Evolutionary conservation across 495 filamentous ascomycete genomes (phyloP), one percentile per base, ranked within the genome.

Genomic region (Xylaria cubensis): DNA sequence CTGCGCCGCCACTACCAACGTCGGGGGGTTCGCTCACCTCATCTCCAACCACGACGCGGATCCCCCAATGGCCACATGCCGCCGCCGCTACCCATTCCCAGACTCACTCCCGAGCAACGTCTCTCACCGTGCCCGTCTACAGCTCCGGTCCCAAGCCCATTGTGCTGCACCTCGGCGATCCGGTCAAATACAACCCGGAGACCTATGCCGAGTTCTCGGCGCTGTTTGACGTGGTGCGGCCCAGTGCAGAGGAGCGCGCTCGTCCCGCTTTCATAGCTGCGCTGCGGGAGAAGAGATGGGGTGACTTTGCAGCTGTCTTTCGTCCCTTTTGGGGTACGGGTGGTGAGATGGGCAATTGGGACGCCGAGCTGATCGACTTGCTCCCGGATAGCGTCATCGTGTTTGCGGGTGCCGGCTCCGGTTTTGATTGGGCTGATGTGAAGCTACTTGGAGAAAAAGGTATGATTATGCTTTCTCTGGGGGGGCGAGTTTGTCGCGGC

Each of bases 381-480:
- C 82, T 95, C 15, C 92, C 92, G 0, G 73, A 82, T 32, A 87
- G 86, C 5, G 89, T 92, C 72, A 89, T 86, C 76, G 87, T 94
- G 2, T 92, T 90, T 80, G 91, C 92, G 19, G 90, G 88, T 72
- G 91, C 92, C 4, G 92, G 92, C 15, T 90, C 92, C 17, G 92
- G 91, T 4, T 93, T 90, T 74, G 92, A 94, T 78, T 93, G 92
- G 91, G 92, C 89, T 42, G 90, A 95, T 76, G 90, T 88, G 26
- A 84, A 88, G 76, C 74, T 86, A n/a, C 77, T 94, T 72, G 92
- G 89, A 7, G 86, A 90, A 77, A 84, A 82, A 76, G 92, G 92
- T 93, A 83, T 69, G 86, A 74, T 26, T 55, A 7, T 55, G 24
- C 3, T 6, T 6, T 21, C 9, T 24, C n/a, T 1, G n/a, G n/a